A percentile compares a stretch with the other conserved stretches of the same genome.
Conservation (phyloP, 2,329 filamentous ascomycete genomes). For the Trichoderma sp. region DNA sequence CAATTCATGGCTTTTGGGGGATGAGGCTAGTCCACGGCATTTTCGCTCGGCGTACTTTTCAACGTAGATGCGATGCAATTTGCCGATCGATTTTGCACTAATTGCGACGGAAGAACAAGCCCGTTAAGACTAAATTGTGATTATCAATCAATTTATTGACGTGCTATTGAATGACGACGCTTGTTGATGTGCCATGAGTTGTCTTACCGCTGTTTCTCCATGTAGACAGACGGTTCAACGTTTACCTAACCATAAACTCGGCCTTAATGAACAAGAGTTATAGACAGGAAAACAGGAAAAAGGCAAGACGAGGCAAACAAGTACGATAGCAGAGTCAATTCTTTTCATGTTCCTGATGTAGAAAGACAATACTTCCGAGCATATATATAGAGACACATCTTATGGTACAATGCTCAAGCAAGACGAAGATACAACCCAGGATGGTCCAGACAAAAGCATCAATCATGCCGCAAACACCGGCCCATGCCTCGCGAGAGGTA, state of each 20-base stretch:
- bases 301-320: background rate
- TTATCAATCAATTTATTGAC: background rate
- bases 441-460: background rate
- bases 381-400: background rate
- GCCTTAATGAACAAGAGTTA: background rate
- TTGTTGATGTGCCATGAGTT: background rate
- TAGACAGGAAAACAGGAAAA: background rate
- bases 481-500: conserved; percentile 8
- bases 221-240: background rate
- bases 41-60: background rate
- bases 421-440: background rate
- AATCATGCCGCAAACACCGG: background rate
- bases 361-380: background rate
- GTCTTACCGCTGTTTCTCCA: background rate
- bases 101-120: background rate
- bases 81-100: background rate
- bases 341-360: background rate
- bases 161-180: background rate
- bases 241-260: background rate
- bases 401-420: background rate
- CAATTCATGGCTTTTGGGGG: background rate
- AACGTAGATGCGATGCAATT: background rate
- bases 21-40: background rate
- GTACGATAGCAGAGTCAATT: background rate
- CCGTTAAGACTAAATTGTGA: background rate